Evolutionary conservation across 805 yeast species (phyloP), one percentile per base, ranked within the genome.

Genomic region (Ogataea wickerhamii): DNA sequence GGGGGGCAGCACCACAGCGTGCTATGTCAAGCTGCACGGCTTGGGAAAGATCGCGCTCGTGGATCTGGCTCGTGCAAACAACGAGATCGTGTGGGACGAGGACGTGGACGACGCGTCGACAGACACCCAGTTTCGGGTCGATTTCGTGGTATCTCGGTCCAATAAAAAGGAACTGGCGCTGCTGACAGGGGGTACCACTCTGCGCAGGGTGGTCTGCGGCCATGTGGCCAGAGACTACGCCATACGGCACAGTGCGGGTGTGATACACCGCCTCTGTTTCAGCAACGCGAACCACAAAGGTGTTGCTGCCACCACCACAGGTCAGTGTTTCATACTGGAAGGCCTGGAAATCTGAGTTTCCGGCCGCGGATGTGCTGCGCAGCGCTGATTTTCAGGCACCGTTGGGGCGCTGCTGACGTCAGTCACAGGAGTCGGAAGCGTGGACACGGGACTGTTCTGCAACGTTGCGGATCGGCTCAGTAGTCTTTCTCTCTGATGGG

Each of bases 21-120:
- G 30, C 30, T 45, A 29, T 21, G 36, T 41, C 20, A 45, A 45
- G 18, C 33, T 41, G 23, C 49, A 45, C 25, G 49, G 49, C 5
- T 26, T 39, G 6, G 32, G 34, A 6, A 28, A 39, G 8, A 25
- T 45, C 5, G 45, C 30, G 34, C 40, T 36, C 13, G 23, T 41
- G 10, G 49, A 41, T 28, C 23, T 45, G 27, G 34, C n/a, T 17
- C 34, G 45, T 13, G 14, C 23, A 14, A 28, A 39, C 20, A 41
- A 41, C 31, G 49, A 45, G 28, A 36, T 45, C 21, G 32, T 34
- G 6, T 18, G 34, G n/a, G 44, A 41, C 21, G 23, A 28, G 21
- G 16, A 16, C 10, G 13, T 41, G 18, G 18, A 23, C 24, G 42
- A 18, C 13, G 26, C 34, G 19, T 28, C 39, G 32, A 18, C 32